phyloP scores from a whole-genome alignment of 2,329 filamentous ascomycete genomes.

The Aureobasidium sp. region DNA sequence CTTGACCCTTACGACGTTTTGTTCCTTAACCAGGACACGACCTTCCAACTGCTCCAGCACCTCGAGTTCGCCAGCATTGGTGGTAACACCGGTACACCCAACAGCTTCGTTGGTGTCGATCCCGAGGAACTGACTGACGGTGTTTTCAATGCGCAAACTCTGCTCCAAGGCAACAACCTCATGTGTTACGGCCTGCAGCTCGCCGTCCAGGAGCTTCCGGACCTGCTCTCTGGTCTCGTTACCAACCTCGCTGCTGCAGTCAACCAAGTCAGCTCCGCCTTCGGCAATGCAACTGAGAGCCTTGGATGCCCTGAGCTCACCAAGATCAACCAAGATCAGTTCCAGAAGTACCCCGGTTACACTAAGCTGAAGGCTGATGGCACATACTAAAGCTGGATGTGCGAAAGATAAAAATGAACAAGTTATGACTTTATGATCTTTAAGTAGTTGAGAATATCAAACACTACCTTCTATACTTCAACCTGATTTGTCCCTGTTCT shows the following conservation, averaged over 20 bases:
- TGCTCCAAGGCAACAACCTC: constrained; percentile 41
- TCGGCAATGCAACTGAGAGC: constrained; percentile 16
- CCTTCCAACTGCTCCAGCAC: constrained; percentile 18
- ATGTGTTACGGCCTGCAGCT: constrained; percentile 36
- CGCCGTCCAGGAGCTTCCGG: constrained; percentile 34
- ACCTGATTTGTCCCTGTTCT: neutral
- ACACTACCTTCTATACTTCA: neutral
- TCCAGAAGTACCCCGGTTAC: constrained; percentile 23
- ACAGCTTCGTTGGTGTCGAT: constrained; percentile 29
- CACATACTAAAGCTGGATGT: neutral
- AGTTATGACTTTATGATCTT: neutral
- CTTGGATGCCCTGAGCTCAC: constrained; percentile 22
- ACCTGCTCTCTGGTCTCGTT: constrained; percentile 33
- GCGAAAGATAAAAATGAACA: neutral
- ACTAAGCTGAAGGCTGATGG: constrained; percentile 14
- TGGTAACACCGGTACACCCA: constrained; percentile 27
- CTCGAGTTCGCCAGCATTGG: constrained; percentile 27
- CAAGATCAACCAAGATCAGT: constrained; percentile 20
- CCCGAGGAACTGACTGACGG: constrained; percentile 30
- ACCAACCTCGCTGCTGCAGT: constrained; percentile 25
- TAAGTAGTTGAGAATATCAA: neutral
- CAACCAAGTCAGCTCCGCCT: constrained; percentile 26
- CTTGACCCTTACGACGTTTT: constrained; percentile 25
- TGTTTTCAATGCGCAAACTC: constrained; percentile 33
- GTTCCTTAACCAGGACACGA: constrained; percentile 19